Percentiles rank a stretch among this genome's conserved stretches.
Conservation (phyloP, 345 rosid species). For the Gossypium australe region DNA sequence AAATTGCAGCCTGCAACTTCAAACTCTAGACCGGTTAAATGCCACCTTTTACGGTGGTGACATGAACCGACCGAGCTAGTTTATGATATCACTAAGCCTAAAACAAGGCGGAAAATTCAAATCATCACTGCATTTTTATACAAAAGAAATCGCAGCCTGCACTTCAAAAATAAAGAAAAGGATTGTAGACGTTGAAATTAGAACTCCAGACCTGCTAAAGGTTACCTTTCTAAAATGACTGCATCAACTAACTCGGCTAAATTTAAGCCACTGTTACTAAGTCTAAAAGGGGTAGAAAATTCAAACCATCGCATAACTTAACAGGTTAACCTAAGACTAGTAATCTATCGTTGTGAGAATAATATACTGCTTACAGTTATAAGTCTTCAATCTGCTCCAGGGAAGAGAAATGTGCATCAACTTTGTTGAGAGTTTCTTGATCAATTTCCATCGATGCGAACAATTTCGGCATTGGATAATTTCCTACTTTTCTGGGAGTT, state of each 20-base stretch:
- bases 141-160: no score
- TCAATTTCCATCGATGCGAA: conserved; percentile 42
- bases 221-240: neutral
- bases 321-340: conserved; percentile 1
- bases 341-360: neutral
- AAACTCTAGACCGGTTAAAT: no score
- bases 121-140: no score
- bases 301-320: neutral
- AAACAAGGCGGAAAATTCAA: no score
- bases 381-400: conserved; percentile 49
- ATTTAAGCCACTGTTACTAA: neutral
- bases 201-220: no score
- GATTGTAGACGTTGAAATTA: no score
- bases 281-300: neutral
- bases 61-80: no score
- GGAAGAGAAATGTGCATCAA: conserved; percentile 47
- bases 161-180: no score
- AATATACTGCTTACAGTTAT: conserved; percentile 12
- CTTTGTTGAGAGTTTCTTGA: conserved; percentile 40
- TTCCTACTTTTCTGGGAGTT: conserved; percentile 21
- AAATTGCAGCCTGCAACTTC: no score
- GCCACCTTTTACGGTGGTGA: no score
- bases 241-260: neutral
- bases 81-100: no score
- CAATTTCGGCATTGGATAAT: conserved; percentile 29